Percentiles rank a stretch among this genome's conserved stretches.
These are phyloP conservation scores for Withania somnifera DNA, from an alignment of 305 asterid genomes.

Conservation along the genomic window DNA sequence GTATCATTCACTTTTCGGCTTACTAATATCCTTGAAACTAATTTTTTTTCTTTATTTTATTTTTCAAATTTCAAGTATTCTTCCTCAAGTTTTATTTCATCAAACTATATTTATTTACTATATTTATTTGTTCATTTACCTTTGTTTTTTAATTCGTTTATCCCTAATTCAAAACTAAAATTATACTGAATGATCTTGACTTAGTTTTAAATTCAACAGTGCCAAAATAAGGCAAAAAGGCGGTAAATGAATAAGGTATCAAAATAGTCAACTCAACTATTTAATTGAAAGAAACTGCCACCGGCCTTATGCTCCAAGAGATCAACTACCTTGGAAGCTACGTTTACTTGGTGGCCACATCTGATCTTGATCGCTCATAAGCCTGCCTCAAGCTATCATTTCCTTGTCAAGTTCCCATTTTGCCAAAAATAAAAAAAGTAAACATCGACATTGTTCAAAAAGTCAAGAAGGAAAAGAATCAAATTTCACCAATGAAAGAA, in stretches of 20 bases:
- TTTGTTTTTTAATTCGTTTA: too few relatives aligned
- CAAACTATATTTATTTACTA: too few relatives aligned
- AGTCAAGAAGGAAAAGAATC: not conserved
- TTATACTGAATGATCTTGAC: too few relatives aligned
- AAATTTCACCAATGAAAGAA: not conserved
- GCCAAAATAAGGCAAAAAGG: not conserved
- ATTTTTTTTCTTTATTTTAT: too few relatives aligned
- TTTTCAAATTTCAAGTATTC: too few relatives aligned
- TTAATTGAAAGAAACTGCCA: not conserved
- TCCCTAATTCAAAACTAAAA: too few relatives aligned
- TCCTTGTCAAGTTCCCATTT: not conserved
- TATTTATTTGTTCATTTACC: too few relatives aligned
- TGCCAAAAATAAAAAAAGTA: not conserved
- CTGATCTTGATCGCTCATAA: not conserved
- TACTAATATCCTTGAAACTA: too few relatives aligned
- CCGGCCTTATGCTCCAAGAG: not conserved
- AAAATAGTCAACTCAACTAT: not conserved
- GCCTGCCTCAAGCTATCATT: not conserved
- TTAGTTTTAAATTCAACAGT: not conserved
- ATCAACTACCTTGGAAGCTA: not conserved
- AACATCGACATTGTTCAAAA: constrained; percentile 4
- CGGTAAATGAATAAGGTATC: not conserved
- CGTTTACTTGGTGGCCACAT: not conserved
- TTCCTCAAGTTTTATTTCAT: too few relatives aligned
- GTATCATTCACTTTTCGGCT: too few relatives aligned